A percentile compares a stretch with the other conserved stretches of the same genome.
phyloP scores from a whole-genome alignment of 495 filamentous ascomycete species.

The Tuber aestivum region DNA sequence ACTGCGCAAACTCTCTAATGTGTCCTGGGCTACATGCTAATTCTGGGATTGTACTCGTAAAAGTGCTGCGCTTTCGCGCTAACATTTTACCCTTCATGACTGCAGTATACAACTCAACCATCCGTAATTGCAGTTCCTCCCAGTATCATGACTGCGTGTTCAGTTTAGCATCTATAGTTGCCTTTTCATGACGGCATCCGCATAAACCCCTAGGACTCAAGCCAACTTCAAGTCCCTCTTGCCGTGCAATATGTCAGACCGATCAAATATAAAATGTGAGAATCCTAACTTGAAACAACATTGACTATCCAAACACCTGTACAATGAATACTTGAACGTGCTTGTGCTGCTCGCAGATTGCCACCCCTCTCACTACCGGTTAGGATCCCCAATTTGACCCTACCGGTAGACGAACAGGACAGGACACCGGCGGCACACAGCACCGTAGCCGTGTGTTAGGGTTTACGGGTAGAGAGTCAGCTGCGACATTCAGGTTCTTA shows the following conservation, averaged over 20 bases:
- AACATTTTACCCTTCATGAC: neutral
- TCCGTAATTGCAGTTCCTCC: neutral
- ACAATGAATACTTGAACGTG: neutral
- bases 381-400: neutral
- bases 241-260: neutral
- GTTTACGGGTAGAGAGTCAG: neutral
- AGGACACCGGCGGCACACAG: no score
- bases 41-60: neutral
- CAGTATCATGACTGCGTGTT: neutral
- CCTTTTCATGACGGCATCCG: neutral
- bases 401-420: neutral
- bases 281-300: neutral
- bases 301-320: neutral
- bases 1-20: no score
- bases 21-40: neutral
- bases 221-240: neutral
- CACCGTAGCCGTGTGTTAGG: neutral
- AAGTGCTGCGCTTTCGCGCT: neutral
- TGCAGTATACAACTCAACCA: neutral
- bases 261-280: neutral
- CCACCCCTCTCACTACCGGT: neutral
- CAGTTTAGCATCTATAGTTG: neutral
- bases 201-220: neutral
- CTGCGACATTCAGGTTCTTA: neutral
- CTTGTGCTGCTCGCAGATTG: neutral